Evolutionary conservation across 2,329 filamentous ascomycete species (phyloP).

Genomic region (Periconia sp.): DNA sequence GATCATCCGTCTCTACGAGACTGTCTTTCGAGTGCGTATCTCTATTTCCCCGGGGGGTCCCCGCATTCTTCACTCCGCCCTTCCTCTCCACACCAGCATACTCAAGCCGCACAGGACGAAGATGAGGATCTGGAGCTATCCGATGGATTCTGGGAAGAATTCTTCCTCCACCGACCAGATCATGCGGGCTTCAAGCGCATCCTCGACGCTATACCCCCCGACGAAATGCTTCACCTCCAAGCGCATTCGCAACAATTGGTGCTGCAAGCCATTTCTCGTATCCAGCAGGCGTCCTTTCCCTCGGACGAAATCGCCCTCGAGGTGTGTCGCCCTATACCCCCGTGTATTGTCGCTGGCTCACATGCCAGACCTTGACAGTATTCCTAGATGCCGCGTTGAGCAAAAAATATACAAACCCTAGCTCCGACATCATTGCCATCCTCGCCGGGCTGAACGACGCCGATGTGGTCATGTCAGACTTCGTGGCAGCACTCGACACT

Average conservation of each 20-base stretch:
- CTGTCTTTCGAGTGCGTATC: conserved; percentile 65
- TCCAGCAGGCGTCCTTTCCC: conserved; percentile 63
- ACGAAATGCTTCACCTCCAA: conserved; percentile 76
- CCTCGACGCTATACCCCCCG: conserved; percentile 69
- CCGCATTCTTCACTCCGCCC: background rate
- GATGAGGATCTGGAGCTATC: conserved; percentile 66
- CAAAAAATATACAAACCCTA: conserved; percentile 93
- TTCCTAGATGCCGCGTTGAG: conserved; percentile 80
- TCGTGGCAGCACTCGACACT: conserved; percentile 79
- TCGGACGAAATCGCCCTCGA: conserved; percentile 81
- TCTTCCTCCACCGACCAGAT: conserved; percentile 88
- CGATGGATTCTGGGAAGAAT: conserved; percentile 94
- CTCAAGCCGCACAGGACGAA: conserved; percentile 43
- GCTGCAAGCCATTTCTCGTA: conserved; percentile 66
- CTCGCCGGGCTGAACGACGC: conserved; percentile 87
- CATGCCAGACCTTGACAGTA: conserved; percentile 76
- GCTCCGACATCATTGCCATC: conserved; percentile 89
- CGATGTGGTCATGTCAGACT: conserved; percentile 83
- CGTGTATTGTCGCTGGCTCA: conserved; percentile 42
- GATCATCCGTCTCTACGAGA: conserved; percentile 85
- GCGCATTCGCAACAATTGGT: conserved; percentile 78
- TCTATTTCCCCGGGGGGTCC: background rate
- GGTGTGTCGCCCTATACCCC: conserved; percentile 56
- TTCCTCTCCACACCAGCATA: conserved; percentile 2
- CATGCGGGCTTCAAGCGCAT: conserved; percentile 66